phyloP scores from a whole-genome alignment of 2,329 filamentous ascomycete genomes.

The Phyllosticta citrichinensis region DNA sequence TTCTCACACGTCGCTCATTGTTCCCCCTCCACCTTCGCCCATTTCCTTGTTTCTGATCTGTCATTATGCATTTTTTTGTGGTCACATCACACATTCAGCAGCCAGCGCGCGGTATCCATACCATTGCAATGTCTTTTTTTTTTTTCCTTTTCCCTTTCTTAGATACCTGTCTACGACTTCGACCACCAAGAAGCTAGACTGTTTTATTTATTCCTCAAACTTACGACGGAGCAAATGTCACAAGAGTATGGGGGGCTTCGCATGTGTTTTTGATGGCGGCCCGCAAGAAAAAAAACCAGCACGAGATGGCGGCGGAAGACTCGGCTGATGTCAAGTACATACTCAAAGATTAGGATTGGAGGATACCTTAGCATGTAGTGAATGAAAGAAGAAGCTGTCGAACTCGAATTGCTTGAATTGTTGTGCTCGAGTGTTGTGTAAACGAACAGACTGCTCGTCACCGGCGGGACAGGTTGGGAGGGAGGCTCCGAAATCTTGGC shows the following conservation, averaged over 20 bases:
- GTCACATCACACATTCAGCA: slow-evolving; percentile 14
- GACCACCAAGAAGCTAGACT: slow-evolving; percentile 5
- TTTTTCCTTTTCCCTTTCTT: slow-evolving; percentile 25
- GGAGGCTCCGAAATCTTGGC: neutral
- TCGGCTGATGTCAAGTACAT: neutral
- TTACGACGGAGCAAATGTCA: slow-evolving; percentile 1
- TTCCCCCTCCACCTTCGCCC: slow-evolving; percentile 12
- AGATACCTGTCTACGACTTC: slow-evolving; percentile 31
- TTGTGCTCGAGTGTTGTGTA: neutral
- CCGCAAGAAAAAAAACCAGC: neutral
- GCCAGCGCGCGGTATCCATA: slow-evolving; percentile 1
- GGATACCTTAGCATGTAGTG: neutral
- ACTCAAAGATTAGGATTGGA: neutral
- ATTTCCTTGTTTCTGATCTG: slow-evolving; percentile 25
- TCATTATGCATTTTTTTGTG: slow-evolving; percentile 19
- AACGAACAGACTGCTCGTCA: neutral
- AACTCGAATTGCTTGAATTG: neutral
- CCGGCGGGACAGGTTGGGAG: neutral
- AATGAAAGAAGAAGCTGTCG: neutral
- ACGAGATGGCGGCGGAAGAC: neutral
- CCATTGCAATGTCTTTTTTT: slow-evolving; percentile 21
- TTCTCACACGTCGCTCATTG: slow-evolving; percentile 4
- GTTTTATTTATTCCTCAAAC: slow-evolving; percentile 6
- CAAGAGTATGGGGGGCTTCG: neutral
- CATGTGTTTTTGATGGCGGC: neutral